Percentiles rank a stretch among this genome's conserved stretches.
Evolutionary conservation across 192 early-diverging fungal species (phyloP).

Genomic region (Coemansia sp.): DNA sequence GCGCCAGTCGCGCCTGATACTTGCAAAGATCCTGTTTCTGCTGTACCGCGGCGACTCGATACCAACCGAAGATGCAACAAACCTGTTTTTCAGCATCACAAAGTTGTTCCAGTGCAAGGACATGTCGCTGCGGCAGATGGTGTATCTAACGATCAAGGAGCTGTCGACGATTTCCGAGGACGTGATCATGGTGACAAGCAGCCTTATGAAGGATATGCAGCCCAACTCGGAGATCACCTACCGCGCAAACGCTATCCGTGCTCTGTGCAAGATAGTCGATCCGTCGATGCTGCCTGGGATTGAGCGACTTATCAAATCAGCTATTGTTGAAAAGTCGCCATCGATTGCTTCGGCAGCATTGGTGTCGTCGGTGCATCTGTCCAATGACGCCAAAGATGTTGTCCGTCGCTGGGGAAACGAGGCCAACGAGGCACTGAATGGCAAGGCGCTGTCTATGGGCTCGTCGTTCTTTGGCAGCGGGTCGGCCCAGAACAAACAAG

Average conservation of each 20-base stretch:
- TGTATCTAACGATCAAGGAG: constrained; percentile 97
- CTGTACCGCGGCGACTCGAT: constrained; percentile 88
- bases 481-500: constrained; percentile 18
- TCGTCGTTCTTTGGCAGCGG: constrained; percentile 52
- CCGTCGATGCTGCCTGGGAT: constrained; percentile 94
- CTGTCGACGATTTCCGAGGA: constrained; percentile 90
- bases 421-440: constrained; percentile 90
- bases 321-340: constrained; percentile 94
- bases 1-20: constrained; percentile 85
- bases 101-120: constrained; percentile 97
- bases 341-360: constrained; percentile 87
- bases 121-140: constrained; percentile 92
- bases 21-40: constrained; percentile 94
- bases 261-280: constrained; percentile 93
- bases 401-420: constrained; percentile 97
- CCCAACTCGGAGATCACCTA: constrained; percentile 89
- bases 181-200: constrained; percentile 96
- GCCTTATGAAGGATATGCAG: constrained; percentile 96
- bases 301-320: constrained; percentile 94
- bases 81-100: constrained; percentile 96
- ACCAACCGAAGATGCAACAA: constrained; percentile 92
- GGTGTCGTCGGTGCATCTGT: constrained; percentile 88
- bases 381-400: constrained; percentile 81
- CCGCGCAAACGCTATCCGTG: constrained; percentile 94
- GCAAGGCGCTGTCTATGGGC: constrained; percentile 64